Percentiles rank a stretch among this genome's conserved stretches.
These are phyloP conservation scores for Neobulgaria alba DNA, from an alignment of 2,329 filamentous ascomycete species.

Conservation along the genomic window DNA sequence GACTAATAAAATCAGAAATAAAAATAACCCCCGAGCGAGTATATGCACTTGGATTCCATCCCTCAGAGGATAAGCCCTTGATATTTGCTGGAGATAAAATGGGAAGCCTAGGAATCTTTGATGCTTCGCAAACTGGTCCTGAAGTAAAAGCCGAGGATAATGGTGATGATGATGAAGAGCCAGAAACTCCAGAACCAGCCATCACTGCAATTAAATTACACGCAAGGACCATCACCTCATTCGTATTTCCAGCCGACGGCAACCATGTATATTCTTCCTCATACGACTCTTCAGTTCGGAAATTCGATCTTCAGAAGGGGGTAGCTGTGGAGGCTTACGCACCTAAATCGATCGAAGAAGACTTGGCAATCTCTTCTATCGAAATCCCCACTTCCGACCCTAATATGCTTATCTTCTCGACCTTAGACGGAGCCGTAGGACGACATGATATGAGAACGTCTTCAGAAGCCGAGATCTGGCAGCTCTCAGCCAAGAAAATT, in stretches of 20 bases:
- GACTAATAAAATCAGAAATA: conserved; percentile 49
- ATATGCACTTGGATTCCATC: conserved; percentile 84
- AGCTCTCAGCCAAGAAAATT: conserved; percentile 85
- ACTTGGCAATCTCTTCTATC: conserved; percentile 74
- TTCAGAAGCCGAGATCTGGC: conserved; percentile 57
- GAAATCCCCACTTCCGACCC: conserved; percentile 67
- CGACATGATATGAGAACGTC: conserved; percentile 66
- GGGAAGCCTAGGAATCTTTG: conserved; percentile 82
- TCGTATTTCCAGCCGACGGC: conserved; percentile 65
- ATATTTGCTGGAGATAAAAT: conserved; percentile 93
- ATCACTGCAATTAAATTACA: conserved; percentile 89
- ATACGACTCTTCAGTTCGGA: conserved; percentile 87
- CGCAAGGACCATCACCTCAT: conserved; percentile 76
- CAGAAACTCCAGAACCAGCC: conserved; percentile 59
- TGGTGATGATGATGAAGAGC: conserved; percentile 57
- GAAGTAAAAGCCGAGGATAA: conserved; percentile 50
- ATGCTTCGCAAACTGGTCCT: conserved; percentile 63
- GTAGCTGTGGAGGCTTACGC: conserved; percentile 76
- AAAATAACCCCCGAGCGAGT: conserved; percentile 85
- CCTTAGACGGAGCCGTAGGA: conserved; percentile 71
- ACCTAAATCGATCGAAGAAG: conserved; percentile 57
- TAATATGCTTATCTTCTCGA: conserved; percentile 77
- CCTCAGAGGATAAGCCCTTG: conserved; percentile 74
- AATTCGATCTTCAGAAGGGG: conserved; percentile 73
- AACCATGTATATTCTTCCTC: conserved; percentile 77